Base-by-base conservation (phyloP, 352 stramenopile species). In the Blastocystis sp. region DNA sequence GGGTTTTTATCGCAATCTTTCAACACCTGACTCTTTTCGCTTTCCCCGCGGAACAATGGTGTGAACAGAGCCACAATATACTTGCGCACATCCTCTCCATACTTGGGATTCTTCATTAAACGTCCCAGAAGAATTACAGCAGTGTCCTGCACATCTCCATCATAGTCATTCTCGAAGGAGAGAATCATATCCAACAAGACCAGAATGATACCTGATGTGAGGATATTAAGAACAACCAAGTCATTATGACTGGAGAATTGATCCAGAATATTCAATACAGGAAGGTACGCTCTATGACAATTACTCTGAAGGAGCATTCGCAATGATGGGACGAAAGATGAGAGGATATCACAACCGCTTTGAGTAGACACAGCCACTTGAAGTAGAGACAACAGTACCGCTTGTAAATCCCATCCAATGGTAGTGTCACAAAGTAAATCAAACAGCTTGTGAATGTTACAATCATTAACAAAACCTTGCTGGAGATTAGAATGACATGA, bases 1-100 rank as follows among this genome's bases (percentile, higher is more conserved):
- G 70, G 70, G 27, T 81, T 30, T 13, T 59, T 24, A 40, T 62
- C 42, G 9, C 70, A 81, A 42, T 81, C 62, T 44, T 15, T 9
- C 42, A 81, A 44, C 24, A 81, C 53, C 37, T 22, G 19, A 44
- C 27, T 27, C 53, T 81, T 62, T 40, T 81, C 70, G 11, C 62
- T 62, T 35, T 81, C 51, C 13, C 40, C 44, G 27, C 70, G 70
- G 70, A 81, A 81, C 53, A 81, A 54, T 17, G 70, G 70, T 22
- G 70, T 62, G 27, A 81, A 81, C 44, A 81, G 70, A 33, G 70
- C 44, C 4, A 81, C 48, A 51, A 81, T 60, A 44, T 81, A 81
- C 70, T 60, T 42, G 6, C 53, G 70, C 4, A 81, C 70, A 19
- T 24, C 33, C 13, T 60, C 70, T 24, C 70, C 70, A 30, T 48